Evolutionary conservation across 2,329 filamentous ascomycete genomes (phyloP), one percentile per base, ranked within the genome.

Genomic region (Ampelomyces quisqualis): DNA sequence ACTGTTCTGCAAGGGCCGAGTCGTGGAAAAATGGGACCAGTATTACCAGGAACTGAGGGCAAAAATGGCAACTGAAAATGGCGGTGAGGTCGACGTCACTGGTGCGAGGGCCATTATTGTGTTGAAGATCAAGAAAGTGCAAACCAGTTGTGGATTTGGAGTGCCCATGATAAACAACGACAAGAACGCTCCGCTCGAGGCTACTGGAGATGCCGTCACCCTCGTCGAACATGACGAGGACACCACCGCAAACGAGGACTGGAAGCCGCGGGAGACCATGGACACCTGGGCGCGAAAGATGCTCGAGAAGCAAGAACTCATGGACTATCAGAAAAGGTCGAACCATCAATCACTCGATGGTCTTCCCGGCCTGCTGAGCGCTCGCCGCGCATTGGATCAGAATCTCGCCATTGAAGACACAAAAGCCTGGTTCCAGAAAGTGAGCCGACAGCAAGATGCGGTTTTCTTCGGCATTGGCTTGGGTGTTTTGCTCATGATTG

Each of bases 141-240:
- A 85, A 72, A 85, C 80, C 7, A 80, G 77, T 35, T 87, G 83
- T 57, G 83, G 84, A 5, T 86, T 75, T 52, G 80, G 77, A 17
- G 81, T 86, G 6, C 82, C 82, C 2, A 68, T 74, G 20, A 64
- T 82, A 9, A 21, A 33, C 18, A 32, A 31, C 34, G 39, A 34
- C 15, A 17, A n/a, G 2, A 38, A 18, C 8, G 33, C 33, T 10
- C 37, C 35, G 4, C 32, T 29, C 6, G 46, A 47, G 11, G 45
- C 44, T 14, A 30, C 34, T 9, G 41, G 35, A 19, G 51, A 57
- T 29, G 54, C 55, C 7, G 43, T 56, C 4, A 47, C 51, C 14
- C 44, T 53, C 42, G 58, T 56, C 1, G 43, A 59, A 8, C 55
- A 59, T n/a, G 48, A 45, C 2, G 31, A 35, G 14, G 40, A 37